A percentile compares a stretch with the other conserved stretches of the same genome.
Evolutionary conservation across 2,329 filamentous ascomycete species (phyloP).

Genomic region (Pestalotiopsis sp.): DNA sequence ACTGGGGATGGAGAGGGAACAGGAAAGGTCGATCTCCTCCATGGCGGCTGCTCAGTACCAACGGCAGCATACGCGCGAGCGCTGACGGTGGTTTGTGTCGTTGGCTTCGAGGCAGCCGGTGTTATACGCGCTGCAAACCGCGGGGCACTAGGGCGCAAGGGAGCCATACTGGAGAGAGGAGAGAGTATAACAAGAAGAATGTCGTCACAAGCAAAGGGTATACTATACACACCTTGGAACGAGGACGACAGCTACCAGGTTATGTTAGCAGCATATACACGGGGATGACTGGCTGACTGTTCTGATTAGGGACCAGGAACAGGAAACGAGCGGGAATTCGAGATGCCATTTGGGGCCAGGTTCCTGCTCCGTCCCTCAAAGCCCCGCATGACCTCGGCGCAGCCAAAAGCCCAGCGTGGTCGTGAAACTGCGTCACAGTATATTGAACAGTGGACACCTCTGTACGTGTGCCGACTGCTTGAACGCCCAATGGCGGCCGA

Average conservation of each 20-base stretch:
- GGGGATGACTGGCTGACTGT: not conserved
- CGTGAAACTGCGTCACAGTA: not conserved
- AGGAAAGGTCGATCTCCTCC: not conserved
- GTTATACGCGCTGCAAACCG: not conserved
- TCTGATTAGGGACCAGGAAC: not conserved
- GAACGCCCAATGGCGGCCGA: not conserved
- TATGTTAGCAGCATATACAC: not conserved
- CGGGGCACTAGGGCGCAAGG: not conserved
- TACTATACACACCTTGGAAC: not conserved
- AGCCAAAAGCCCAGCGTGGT: not conserved
- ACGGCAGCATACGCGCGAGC: slow-evolving; percentile 6
- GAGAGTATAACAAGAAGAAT: not conserved
- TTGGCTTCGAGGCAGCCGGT: not conserved
- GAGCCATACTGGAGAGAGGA: not conserved
- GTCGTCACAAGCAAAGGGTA: not conserved
- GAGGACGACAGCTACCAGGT: not conserved
- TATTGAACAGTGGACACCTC: not conserved
- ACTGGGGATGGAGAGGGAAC: not conserved
- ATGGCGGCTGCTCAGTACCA: not conserved
- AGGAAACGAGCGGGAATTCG: slow-evolving; percentile 3
- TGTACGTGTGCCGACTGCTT: not conserved
- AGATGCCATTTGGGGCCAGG: not conserved
- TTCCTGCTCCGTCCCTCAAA: not conserved
- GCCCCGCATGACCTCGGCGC: not conserved
- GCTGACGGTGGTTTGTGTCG: not conserved